These are phyloP conservation scores for Citrus hindsii DNA, from an alignment of 345 rosid genomes.

Conservation along the genomic window DNA sequence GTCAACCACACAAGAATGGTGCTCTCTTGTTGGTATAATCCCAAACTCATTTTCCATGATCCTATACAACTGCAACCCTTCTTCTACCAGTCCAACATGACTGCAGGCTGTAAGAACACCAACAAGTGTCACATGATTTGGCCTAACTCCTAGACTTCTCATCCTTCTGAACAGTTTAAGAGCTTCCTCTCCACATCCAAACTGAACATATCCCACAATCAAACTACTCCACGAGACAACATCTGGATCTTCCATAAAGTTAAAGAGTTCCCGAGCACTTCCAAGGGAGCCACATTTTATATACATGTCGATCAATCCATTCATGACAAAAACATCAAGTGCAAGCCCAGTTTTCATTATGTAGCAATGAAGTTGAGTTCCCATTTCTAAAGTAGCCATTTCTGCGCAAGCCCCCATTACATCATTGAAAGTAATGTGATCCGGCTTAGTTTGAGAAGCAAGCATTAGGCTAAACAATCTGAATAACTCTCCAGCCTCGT, in stretches of 20 bases:
- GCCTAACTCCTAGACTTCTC: constrained; percentile 43
- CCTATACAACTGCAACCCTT: constrained; percentile 58
- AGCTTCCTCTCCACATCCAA: constrained; percentile 69
- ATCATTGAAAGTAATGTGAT: constrained; percentile 47
- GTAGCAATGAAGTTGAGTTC: constrained; percentile 59
- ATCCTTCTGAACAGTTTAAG: constrained; percentile 51
- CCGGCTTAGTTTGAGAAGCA: constrained; percentile 41
- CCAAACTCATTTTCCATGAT: constrained; percentile 49
- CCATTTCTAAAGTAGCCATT: constrained; percentile 60
- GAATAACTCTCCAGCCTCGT: constrained; percentile 48
- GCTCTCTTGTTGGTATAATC: constrained; percentile 54
- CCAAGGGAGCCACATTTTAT: constrained; percentile 65
- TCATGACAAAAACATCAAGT: constrained; percentile 40
- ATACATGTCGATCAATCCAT: constrained; percentile 72
- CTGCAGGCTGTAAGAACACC: constrained; percentile 62
- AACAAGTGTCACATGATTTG: constrained; percentile 57
- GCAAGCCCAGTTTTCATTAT: constrained; percentile 45
- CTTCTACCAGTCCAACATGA: constrained; percentile 64
- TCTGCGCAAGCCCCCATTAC: constrained; percentile 58
- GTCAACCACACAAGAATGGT: constrained; percentile 70
- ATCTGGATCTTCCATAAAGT: constrained; percentile 46
- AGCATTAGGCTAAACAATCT: constrained; percentile 53
- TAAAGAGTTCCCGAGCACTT: constrained; percentile 47
- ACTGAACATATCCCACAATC: constrained; percentile 74
- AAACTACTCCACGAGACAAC: constrained; percentile 76